phyloP scores from a whole-genome alignment of 805 yeast genomes.

The Candida cerambycidarum region DNA sequence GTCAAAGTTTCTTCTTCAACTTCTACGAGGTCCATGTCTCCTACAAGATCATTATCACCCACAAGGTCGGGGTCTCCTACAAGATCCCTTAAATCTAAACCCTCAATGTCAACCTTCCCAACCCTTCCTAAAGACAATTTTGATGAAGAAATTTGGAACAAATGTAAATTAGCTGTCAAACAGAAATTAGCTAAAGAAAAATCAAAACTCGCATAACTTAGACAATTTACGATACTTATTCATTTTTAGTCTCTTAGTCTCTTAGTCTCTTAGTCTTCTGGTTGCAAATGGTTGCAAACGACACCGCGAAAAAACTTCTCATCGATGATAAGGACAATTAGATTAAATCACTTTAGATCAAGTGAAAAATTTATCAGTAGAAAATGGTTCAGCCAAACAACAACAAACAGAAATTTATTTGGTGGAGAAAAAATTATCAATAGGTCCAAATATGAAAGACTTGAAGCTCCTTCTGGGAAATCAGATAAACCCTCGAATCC shows the following conservation, averaged over 20 bases:
- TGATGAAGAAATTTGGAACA: conserved; percentile 23
- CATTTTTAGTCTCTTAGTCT: background rate
- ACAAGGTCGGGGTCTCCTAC: background rate
- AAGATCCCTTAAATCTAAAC: background rate
- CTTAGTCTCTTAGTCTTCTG: background rate
- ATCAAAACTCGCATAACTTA: background rate
- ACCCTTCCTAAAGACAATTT: conserved; percentile 1
- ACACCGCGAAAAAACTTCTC: conserved; percentile 1
- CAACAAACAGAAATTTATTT: conserved; percentile 20
- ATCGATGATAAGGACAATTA: background rate
- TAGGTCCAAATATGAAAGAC: background rate
- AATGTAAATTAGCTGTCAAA: conserved; percentile 27
- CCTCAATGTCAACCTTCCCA: conserved; percentile 10
- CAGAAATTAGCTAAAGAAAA: conserved; percentile 23
- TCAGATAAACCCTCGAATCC: conserved; percentile 42
- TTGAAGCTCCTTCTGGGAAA: conserved; percentile 35
- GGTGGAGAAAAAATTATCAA: conserved; percentile 27
- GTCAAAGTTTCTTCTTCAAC: conserved; percentile 7
- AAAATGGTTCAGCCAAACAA: background rate
- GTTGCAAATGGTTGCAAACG: background rate
- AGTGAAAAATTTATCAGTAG: too few species aligned
- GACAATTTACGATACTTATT: background rate
- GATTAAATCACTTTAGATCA: too few species aligned
- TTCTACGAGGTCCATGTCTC: conserved; percentile 1
- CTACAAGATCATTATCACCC: background rate